A percentile compares a stretch with the other conserved stretches of the same genome.
Conservation (phyloP, 106 monocot species). For the Phalaenopsis equestris region DNA sequence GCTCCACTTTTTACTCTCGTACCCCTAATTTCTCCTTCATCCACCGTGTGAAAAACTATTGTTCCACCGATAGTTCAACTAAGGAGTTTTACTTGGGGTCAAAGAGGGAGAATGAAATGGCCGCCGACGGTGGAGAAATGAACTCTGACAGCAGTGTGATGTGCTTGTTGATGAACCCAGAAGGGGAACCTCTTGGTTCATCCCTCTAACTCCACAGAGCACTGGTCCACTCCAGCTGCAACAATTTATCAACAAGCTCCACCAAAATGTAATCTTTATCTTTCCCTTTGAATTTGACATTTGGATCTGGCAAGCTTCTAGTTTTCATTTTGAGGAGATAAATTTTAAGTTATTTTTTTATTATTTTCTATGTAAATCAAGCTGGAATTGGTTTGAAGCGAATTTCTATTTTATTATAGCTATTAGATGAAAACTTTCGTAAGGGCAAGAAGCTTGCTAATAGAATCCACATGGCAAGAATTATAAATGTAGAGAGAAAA, state of each 20-base stretch:
- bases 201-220: slow-evolving; percentile 68
- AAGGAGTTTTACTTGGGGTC: neutral
- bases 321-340: neutral
- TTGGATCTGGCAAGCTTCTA: neutral
- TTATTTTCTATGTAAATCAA: neutral
- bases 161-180: slow-evolving; percentile 66
- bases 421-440: no score
- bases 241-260: slow-evolving; percentile 78
- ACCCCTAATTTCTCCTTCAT: no score
- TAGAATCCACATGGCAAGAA: no score
- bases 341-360: neutral
- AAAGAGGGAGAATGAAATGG: neutral
- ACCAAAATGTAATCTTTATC: slow-evolving; percentile 64
- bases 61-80: neutral
- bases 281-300: neutral
- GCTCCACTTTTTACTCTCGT: no score
- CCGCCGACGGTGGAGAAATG: neutral
- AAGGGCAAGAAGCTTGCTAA: no score
- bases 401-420: neutral
- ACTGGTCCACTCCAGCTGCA: slow-evolving; percentile 77
- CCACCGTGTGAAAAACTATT: no score
- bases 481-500: no score
- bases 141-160: slow-evolving; percentile 32
- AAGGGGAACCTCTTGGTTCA: slow-evolving; percentile 62
- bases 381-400: neutral